Conservation (phyloP, 768 basidiomycete genomes). For the Podaxis rugospora region DNA sequence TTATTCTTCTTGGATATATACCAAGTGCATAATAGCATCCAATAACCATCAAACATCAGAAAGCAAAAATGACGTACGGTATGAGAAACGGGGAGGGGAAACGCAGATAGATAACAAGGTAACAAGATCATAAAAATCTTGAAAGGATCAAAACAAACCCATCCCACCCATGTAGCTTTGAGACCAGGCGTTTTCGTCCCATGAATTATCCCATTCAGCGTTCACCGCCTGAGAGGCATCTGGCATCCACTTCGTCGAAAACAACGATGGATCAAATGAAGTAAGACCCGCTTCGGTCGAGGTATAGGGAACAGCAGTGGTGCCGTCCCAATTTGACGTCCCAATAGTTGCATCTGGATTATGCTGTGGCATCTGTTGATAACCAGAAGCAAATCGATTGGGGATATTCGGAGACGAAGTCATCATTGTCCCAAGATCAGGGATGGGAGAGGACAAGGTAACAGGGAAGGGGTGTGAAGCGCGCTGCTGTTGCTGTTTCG, state of each 20-base stretch:
- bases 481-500: not conserved
- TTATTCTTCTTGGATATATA: not conserved
- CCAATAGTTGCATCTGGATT: not conserved
- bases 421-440: not conserved
- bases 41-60: not conserved
- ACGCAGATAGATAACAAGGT: too few relatives aligned
- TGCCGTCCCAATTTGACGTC: not conserved
- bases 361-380: not conserved
- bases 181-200: constrained; percentile 7
- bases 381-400: not conserved
- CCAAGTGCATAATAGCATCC: not conserved
- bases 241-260: constrained; percentile 9
- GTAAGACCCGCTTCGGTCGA: not conserved
- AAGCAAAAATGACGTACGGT: not conserved
- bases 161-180: constrained; percentile 7
- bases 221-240: constrained; percentile 5
- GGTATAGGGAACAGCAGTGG: not conserved
- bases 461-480: not conserved
- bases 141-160: constrained; percentile 3
- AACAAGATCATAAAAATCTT: too few relatives aligned
- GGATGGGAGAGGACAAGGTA: not conserved
- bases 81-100: not conserved
- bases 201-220: constrained; percentile 7
- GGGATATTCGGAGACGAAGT: not conserved
- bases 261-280: constrained; percentile 9